These are phyloP conservation scores for Scutellaria baicalensis DNA, from an alignment of 257 asterid genomes.

Conservation along the genomic window DNA sequence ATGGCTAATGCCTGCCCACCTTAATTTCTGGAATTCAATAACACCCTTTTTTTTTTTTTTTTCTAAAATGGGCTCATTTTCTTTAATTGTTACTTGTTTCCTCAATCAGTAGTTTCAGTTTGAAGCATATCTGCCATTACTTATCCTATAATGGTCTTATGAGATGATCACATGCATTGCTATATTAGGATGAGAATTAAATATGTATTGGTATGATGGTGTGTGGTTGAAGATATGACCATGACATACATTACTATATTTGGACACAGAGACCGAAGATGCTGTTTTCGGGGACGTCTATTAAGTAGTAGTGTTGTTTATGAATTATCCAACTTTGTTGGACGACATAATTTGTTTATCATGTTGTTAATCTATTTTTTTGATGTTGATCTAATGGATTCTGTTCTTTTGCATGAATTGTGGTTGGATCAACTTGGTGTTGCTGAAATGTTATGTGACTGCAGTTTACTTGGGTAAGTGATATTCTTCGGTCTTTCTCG, in stretches of 20 bases:
- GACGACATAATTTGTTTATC: background rate
- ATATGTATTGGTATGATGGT: background rate
- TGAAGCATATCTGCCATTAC: background rate
- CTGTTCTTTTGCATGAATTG: conserved; percentile 30
- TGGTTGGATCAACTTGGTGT: conserved; percentile 16
- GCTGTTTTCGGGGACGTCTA: background rate
- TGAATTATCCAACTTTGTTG: background rate
- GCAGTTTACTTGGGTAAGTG: conserved; percentile 92
- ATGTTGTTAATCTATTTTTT: background rate
- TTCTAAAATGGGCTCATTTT: background rate
- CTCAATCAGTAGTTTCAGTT: background rate
- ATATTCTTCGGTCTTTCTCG: background rate
- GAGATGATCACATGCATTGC: conserved; percentile 4
- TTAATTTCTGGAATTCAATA: conserved; percentile 41
- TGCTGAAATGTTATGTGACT: conserved; percentile 17
- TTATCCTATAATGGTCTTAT: background rate
- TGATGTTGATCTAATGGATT: conserved; percentile 7
- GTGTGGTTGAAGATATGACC: background rate
- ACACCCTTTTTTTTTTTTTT: conserved; percentile 9
- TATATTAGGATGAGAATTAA: conserved; percentile 4
- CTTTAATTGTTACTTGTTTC: background rate
- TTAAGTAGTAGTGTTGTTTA: background rate
- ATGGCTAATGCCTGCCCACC: conserved; percentile 49
- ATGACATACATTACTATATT: background rate
- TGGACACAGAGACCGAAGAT: background rate